These are phyloP conservation scores for Bryoerythrophyllum caledonicum DNA, from an alignment of 225 moss, liverwort and hornwort species.

Conservation along the genomic window DNA sequence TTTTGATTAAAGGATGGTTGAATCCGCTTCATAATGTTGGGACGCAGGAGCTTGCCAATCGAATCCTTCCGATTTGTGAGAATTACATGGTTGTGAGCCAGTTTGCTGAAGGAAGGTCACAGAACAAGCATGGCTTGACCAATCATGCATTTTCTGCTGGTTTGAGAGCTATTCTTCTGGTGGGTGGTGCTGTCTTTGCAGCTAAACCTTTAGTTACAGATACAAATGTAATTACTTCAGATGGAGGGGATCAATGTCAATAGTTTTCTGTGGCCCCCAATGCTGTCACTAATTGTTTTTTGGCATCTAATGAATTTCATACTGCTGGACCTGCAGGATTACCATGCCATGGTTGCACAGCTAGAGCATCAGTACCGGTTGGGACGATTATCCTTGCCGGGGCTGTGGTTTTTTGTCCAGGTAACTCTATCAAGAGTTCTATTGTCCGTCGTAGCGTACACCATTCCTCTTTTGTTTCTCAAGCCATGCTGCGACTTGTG, in stretches of 20 bases:
- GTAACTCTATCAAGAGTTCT: constrained; percentile 31
- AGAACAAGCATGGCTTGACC: constrained; percentile 86
- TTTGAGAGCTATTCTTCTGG: constrained; percentile 88
- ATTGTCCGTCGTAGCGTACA: constrained; percentile 8
- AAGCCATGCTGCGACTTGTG: no score
- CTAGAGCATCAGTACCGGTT: constrained; percentile 94
- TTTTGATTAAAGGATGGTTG: constrained; percentile 9
- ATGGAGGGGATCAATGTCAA: neutral
- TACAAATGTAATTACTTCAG: constrained; percentile 8
- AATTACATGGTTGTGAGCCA: constrained; percentile 83
- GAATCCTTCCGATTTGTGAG: constrained; percentile 84
- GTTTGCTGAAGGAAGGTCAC: constrained; percentile 76
- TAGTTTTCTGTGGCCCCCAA: neutral
- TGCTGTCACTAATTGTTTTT: neutral
- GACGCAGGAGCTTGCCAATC: constrained; percentile 78
- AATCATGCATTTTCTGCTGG: constrained; percentile 95
- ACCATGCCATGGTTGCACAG: constrained; percentile 97
- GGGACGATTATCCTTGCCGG: constrained; percentile 82
- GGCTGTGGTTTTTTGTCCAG: constrained; percentile 98
- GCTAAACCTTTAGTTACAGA: neutral
- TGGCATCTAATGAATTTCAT: constrained; percentile 1
- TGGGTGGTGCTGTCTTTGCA: constrained; percentile 14
- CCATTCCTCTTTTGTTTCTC: neutral
- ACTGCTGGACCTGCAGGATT: constrained; percentile 60
- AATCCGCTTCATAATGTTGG: constrained; percentile 22